Evolutionary conservation across 257 asterid species (phyloP), one percentile per base, ranked within the genome.

Genomic region (Catharanthus roseus): DNA sequence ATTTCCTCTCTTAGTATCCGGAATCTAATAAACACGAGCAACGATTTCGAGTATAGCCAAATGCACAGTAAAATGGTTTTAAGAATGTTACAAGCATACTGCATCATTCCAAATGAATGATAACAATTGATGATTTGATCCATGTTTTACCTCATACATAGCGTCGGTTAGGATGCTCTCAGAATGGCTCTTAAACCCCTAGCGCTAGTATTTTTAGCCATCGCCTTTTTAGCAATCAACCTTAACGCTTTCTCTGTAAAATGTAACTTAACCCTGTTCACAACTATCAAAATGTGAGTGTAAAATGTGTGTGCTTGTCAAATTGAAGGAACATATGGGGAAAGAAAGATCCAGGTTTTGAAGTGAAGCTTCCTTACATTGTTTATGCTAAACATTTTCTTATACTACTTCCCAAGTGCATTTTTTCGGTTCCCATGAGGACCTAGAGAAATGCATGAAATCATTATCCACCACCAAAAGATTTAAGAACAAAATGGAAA

Each of bases 381-480:
- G 62, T 92, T 92, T 93, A 92, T 92, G 80, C 83, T 77, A 74
- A 92, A 88, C 70, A 92, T 79, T 80, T 92, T 92, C 88, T 85
- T 86, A 84, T 86, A 92, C 87, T 92, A 96, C 90, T 86, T 89
- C 56, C 96, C 89, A 72, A 92, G 93, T 57, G 97, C 96, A 80
- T 92, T 89, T 82, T 85, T 92, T 53, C n/a, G n/a, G 97, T 95
- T 78, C 89, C 92, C 39, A 85, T 84, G 65, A 92, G 84, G 78
- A 92, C 89, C 96, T 92, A 83, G 65, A 80, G 74, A 19, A 67
- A 72, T 26, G 38, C 41, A 41, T 10, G 60, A 69, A 61, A 11
- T 62, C 28, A 34, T 34, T 16, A 12, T 62, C 21, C 66, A 60
- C 13, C 44, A 16, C 24, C 16, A n/a, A 58, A 31, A 29, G 44